Evolutionary conservation across 176 grass and related monocot species (phyloP).

Genomic region (Oryza punctata): DNA sequence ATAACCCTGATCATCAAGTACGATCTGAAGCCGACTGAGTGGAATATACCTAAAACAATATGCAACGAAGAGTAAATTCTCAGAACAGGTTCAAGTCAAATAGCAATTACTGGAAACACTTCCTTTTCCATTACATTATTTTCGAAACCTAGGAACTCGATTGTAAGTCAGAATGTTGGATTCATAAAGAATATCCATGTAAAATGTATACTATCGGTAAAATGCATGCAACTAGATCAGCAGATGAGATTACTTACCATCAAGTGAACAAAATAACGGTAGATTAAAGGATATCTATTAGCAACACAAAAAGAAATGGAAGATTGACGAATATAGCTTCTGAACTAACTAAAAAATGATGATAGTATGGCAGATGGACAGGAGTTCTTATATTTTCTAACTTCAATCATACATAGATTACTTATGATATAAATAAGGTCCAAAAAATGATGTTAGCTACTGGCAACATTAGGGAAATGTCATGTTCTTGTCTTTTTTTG

Average conservation of each 20-base stretch:
- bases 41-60: conserved; percentile 82
- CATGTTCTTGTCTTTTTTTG: too few relatives aligned
- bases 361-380: not conserved
- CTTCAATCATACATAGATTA: conserved; percentile 18
- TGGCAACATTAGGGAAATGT: too few relatives aligned
- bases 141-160: not conserved
- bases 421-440: not conserved
- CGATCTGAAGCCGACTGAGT: conserved; percentile 62
- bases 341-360: conserved; percentile 12
- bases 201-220: conserved; percentile 38
- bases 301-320: conserved; percentile 4
- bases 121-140: not conserved
- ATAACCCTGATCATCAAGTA: conserved; percentile 47
- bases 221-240: conserved; percentile 43
- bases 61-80: conserved; percentile 4
- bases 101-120: not conserved
- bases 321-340: conserved; percentile 9
- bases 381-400: not conserved
- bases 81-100: not conserved
- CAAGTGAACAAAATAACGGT: conserved; percentile 30
- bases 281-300: conserved; percentile 32
- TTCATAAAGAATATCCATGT: conserved; percentile 26
- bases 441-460: not conserved
- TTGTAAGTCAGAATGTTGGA: not conserved
- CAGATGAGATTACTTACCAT: conserved; percentile 36